Conservation (phyloP, 2,329 filamentous ascomycete species). For the Fusarium drepaniforme region DNA sequence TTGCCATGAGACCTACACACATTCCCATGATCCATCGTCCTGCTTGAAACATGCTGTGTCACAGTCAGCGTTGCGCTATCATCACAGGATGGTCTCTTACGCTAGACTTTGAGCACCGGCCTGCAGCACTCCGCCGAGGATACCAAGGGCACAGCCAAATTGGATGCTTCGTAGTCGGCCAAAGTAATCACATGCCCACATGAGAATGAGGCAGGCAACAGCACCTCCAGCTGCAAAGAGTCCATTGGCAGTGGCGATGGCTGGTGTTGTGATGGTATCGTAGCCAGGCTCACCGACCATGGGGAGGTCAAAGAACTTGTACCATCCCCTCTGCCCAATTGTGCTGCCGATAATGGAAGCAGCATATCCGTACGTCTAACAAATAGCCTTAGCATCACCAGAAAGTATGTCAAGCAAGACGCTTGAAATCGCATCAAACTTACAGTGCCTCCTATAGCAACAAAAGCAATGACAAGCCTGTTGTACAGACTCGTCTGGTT, state of each 20-base stretch:
- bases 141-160: conserved; percentile 55
- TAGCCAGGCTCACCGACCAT: conserved; percentile 57
- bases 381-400: background rate
- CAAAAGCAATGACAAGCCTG: conserved; percentile 50
- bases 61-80: background rate
- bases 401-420: background rate
- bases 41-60: conserved; percentile 51
- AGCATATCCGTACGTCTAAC: conserved; percentile 63
- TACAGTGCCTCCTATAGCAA: conserved; percentile 50
- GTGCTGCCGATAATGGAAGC: conserved; percentile 64
- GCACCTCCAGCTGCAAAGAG: conserved; percentile 62
- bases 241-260: conserved; percentile 62
- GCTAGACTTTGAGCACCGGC: conserved; percentile 57
- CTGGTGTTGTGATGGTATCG: conserved; percentile 57
- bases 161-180: conserved; percentile 60
- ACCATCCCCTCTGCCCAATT: conserved; percentile 66
- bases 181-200: conserved; percentile 60
- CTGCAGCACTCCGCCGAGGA: conserved; percentile 61
- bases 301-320: conserved; percentile 61
- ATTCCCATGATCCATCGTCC: conserved; percentile 60
- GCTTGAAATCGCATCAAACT: conserved; percentile 8
- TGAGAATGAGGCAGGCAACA: conserved; percentile 59
- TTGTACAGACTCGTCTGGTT: conserved; percentile 48
- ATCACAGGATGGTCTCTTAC: conserved; percentile 38
- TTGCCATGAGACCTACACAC: conserved; percentile 53